Evolutionary conservation across 2,329 filamentous ascomycete species (phyloP).

Genomic region (Coniochaeta ligniaria): DNA sequence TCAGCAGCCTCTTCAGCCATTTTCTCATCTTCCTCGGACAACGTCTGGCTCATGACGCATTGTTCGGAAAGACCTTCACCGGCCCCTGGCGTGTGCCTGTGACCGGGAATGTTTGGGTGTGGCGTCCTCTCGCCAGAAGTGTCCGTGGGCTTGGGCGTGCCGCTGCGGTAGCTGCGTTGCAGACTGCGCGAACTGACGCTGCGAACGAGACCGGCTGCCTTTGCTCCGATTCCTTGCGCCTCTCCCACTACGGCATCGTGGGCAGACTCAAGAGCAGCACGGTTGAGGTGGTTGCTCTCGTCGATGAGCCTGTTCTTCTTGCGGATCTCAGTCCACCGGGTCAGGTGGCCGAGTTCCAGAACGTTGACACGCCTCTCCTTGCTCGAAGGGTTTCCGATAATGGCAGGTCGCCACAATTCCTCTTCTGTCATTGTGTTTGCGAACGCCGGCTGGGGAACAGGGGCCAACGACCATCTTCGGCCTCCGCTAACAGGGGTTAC

Average conservation of each 20-base stretch:
- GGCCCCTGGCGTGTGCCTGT: constrained; percentile 8
- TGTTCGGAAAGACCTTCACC: constrained; percentile 17
- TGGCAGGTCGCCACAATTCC: constrained; percentile 59
- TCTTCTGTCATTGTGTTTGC: constrained; percentile 36
- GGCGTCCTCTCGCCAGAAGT: not conserved
- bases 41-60: constrained; percentile 16
- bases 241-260: constrained; percentile 19
- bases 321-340: constrained; percentile 67
- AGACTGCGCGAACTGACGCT: constrained; percentile 24
- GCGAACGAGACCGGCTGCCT: constrained; percentile 20
- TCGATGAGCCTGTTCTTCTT: constrained; percentile 52
- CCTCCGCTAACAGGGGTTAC: not conserved
- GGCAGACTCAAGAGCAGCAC: constrained; percentile 23
- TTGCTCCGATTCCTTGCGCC: constrained; percentile 19
- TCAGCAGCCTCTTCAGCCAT: not conserved
- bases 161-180: not conserved
- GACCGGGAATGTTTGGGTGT: not conserved
- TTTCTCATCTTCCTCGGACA: constrained; percentile 7
- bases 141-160: not conserved
- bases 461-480: constrained; percentile 17
- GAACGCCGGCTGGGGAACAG: constrained; percentile 11
- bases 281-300: constrained; percentile 25
- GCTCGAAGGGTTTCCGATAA: constrained; percentile 65
- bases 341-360: constrained; percentile 61
- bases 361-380: constrained; percentile 64